Evolutionary conservation across 345 rosid species (phyloP), one percentile per base, ranked within the genome.

Genomic region (Alliaria petiolata): DNA sequence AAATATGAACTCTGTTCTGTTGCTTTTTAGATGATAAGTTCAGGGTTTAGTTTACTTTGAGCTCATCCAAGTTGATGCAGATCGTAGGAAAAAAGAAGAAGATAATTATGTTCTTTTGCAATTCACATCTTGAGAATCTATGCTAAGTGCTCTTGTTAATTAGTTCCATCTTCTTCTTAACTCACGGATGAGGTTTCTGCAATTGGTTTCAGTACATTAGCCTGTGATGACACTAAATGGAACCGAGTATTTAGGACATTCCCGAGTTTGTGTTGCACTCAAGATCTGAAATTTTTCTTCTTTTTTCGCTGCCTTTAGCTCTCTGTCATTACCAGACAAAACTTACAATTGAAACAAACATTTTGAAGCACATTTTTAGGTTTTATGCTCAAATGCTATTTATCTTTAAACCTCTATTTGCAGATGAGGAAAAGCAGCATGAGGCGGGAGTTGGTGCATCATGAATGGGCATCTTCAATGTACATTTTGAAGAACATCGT

Each of bases 381-480:
- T 19, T 12, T 40, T 31, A 62, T 6, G 15, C 4, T 59, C 40
- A 4, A 8, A 6, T 62, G 9, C 10, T 19, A 6, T 62, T n/a
- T 8, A 49, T 72, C 28, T 15, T 25, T 16, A 16, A 3, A 54
- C 26, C 17, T 22, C 5, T 63, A 20, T 15, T 8, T 72, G 50
- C 26, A 64, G 76, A 5, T 44, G 9, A 13, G 28, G 39, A 14
- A 33, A 25, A 25, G 40, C 5, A 7, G 55, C n/a, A 13, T 8
- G 56, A 33, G 63, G 13, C 31, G n/a, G 11, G 1, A 8, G 55
- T 10, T 33, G 42, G 51, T 4, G 14, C 43, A 20, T 40, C 43
- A n/a, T n/a, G 11, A 31, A 31, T 62, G 61, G 34, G 25, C 52
- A 63, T 72, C 49, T 33, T 25, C 36, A 54, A n/a, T 63, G 70